phyloP scores from a whole-genome alignment of 1,139 yeast species.

The Hyphopichia burtonii region DNA sequence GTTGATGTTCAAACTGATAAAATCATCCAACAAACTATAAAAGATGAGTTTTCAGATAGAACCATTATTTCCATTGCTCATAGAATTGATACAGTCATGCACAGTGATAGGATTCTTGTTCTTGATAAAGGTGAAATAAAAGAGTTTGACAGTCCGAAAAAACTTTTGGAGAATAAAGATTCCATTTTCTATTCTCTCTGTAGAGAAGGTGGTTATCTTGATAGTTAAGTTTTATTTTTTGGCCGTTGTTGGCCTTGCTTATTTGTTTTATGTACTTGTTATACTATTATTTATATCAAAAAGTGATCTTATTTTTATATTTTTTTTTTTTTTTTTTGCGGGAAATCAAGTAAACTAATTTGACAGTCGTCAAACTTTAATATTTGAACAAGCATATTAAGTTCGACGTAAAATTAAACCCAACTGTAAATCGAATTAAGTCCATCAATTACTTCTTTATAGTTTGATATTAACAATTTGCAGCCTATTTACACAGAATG shows the following conservation, averaged over 20 bases:
- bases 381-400: too few relatives aligned
- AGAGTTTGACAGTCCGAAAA: slow-evolving; percentile 32
- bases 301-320: too few relatives aligned
- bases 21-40: slow-evolving; percentile 33
- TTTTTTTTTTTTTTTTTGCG: too few relatives aligned
- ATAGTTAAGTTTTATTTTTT: not conserved
- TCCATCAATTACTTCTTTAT: too few relatives aligned
- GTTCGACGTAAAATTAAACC: too few relatives aligned
- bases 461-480: too few relatives aligned
- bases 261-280: too few relatives aligned
- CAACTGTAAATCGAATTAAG: too few relatives aligned
- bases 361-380: too few relatives aligned
- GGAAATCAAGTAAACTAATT: too few relatives aligned
- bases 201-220: slow-evolving; percentile 29
- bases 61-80: slow-evolving; percentile 40
- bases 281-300: too few relatives aligned
- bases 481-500: too few relatives aligned
- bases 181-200: slow-evolving; percentile 32
- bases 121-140: slow-evolving; percentile 31
- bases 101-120: slow-evolving; percentile 33
- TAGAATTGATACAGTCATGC: slow-evolving; percentile 35
- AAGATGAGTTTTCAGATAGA: slow-evolving; percentile 29
- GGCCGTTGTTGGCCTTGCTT: not conserved
- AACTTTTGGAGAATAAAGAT: slow-evolving; percentile 21
- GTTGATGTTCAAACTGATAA: slow-evolving; percentile 39